Evolutionary conservation across 805 yeast species (phyloP).

Genomic region (Starmerella vaccinii): DNA sequence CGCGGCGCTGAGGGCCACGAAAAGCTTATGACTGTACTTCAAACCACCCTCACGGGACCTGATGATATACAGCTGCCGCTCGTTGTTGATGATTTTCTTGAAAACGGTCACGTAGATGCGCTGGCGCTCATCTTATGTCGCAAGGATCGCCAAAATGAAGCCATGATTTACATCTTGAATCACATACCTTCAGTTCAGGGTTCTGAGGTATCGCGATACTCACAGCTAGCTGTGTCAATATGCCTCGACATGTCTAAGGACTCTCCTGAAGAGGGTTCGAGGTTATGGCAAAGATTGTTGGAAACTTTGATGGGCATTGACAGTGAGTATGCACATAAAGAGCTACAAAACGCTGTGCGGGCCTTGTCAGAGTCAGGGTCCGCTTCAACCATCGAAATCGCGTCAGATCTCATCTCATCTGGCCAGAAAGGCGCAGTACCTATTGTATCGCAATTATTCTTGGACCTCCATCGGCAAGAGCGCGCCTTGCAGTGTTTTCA

Average conservation of each 20-base stretch:
- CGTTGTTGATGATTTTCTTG: conserved; percentile 27
- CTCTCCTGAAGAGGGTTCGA: conserved; percentile 27
- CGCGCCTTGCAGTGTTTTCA: conserved; percentile 9
- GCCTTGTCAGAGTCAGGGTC: conserved; percentile 8
- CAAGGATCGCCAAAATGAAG: conserved; percentile 24
- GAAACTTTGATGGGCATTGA: conserved; percentile 32
- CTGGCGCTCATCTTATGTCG: conserved; percentile 26
- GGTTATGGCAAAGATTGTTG: conserved; percentile 35
- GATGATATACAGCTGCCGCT: conserved; percentile 26
- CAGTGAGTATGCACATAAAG: neutral
- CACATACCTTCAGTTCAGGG: conserved; percentile 18
- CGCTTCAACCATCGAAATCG: neutral
- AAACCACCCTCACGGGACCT: conserved; percentile 26
- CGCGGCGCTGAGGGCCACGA: neutral
- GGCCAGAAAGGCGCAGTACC: neutral
- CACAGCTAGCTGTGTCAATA: conserved; percentile 22
- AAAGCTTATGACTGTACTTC: conserved; percentile 21
- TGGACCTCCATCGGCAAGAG: conserved; percentile 10
- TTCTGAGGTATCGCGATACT: conserved; percentile 15
- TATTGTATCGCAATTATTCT: conserved; percentile 8
- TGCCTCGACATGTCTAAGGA: conserved; percentile 19
- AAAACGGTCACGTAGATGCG: conserved; percentile 24
- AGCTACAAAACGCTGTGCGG: neutral
- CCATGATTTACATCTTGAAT: conserved; percentile 28
- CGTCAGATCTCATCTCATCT: conserved; percentile 4